These are phyloP conservation scores for Crithidia expoeki DNA, from an alignment of 208 protist species.

Conservation along the genomic window DNA sequence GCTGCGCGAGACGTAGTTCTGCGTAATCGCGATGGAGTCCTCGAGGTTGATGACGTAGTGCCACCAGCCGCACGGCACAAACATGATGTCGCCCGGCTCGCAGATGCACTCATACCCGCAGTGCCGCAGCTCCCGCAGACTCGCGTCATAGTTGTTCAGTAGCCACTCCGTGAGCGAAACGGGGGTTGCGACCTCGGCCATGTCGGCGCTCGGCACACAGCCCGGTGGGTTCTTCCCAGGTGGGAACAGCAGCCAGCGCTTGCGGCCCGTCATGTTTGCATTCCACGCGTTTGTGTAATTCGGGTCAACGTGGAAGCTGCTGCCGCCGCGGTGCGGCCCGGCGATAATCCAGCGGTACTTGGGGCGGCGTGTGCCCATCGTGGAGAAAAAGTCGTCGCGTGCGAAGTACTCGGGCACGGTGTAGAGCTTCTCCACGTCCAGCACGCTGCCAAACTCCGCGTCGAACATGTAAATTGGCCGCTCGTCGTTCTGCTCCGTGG, in stretches of 20 bases:
- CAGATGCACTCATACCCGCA: constrained; percentile 86
- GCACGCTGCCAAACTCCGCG: constrained; percentile 72
- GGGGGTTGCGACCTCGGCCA: constrained; percentile 85
- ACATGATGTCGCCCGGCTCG: constrained; percentile 90
- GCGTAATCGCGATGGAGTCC: constrained; percentile 86
- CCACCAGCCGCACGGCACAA: constrained; percentile 92
- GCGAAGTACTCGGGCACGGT: constrained; percentile 82
- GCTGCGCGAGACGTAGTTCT: constrained; percentile 88
- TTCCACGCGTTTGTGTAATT: constrained; percentile 92
- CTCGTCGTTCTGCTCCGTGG: constrained; percentile 77
- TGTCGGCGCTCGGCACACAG: constrained; percentile 78
- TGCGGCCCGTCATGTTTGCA: constrained; percentile 85
- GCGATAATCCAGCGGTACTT: constrained; percentile 92
- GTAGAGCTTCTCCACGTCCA: constrained; percentile 68
- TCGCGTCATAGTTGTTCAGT: constrained; percentile 85
- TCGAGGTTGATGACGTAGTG: constrained; percentile 91
- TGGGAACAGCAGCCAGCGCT: constrained; percentile 91
- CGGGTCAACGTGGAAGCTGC: constrained; percentile 91
- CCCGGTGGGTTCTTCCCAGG: constrained; percentile 71
- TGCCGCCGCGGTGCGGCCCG: constrained; percentile 80
- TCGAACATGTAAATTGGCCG: constrained; percentile 94
- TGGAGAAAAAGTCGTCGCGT: constrained; percentile 85
- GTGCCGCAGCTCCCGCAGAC: constrained; percentile 57
- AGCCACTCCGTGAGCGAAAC: constrained; percentile 92
- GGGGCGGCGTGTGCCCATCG: constrained; percentile 65